Base-by-base conservation (phyloP, 345 rosid species). In the Combretum micranthum region DNA sequence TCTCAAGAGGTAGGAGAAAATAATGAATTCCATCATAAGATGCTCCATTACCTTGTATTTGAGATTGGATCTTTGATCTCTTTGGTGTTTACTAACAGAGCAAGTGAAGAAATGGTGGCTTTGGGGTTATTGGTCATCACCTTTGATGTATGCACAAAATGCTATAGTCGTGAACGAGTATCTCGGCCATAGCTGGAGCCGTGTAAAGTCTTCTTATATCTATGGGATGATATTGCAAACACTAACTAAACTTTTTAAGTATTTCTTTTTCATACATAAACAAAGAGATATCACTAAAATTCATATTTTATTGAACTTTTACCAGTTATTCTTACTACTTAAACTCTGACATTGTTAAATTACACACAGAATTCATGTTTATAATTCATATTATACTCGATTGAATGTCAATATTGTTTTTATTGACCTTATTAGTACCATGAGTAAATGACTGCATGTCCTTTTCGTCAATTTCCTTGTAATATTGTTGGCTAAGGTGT, bases 41-140 rank as follows among this genome's bases (percentile, higher is more conserved):
- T 15, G 12, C 11, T 14, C 10, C 47, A 47, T 49, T 32, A 49
- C 2, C 15, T 43, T 7, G 10, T 11, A 13, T 32, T 22, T 47
- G 45, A 14, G 12, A 20, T 17, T 13, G 1, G 17, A 53, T 42
- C 57, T 32, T n/a, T 11, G 19, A 15, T 44, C 46, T 47, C n/a
- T 32, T 42, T 57, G 20, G 19, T 19, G 43, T 59, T 32, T 46
- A 37, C 42, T 56, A 25, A 62, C 78, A 90, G 97, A 87, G 13
- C 58, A 82, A 50, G 62, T 90, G 1, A 87, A 90, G 67, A 82
- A 77, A 55, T 87, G 96, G 97, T 85, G 96, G 97, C 77, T 78
- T 25, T 87, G 96, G 96, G 94, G 76, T 53, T 90, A 71, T 68
- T 90, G 96, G 96, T 21, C 59, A 52, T 87, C 96, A 7, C 91